These are phyloP conservation scores for Stephanodiscus minutulus DNA, from an alignment of 108 stramenopile genomes.

Conservation along the genomic window DNA sequence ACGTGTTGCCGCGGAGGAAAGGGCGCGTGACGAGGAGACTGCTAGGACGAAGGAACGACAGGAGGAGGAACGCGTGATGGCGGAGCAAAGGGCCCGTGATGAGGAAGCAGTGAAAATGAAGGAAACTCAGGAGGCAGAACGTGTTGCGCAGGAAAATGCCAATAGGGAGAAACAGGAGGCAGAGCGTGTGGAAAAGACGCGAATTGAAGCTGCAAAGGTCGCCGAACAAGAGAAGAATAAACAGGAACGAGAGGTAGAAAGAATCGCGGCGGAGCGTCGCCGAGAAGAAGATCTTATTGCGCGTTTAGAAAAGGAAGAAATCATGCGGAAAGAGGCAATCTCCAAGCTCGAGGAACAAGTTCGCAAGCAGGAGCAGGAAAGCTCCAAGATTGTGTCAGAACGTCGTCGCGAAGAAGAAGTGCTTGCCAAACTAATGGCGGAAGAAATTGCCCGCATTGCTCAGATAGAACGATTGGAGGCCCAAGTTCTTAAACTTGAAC, in stretches of 20 bases:
- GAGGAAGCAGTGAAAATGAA: slow-evolving; percentile 1
- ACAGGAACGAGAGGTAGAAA: slow-evolving; percentile 3
- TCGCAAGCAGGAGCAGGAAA: slow-evolving; percentile 7
- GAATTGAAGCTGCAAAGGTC: neutral
- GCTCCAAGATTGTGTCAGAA: neutral
- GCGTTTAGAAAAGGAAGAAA: slow-evolving; percentile 3
- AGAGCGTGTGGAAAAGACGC: neutral
- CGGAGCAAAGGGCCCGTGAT: slow-evolving; percentile 1
- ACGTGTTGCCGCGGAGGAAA: too few relatives aligned
- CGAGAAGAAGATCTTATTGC: neutral
- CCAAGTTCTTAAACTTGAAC: slow-evolving; percentile 7
- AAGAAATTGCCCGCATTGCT: slow-evolving; percentile 1
- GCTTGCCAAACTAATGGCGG: neutral
- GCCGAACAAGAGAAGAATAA: slow-evolving; percentile 10
- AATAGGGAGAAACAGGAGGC: neutral
- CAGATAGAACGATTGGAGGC: slow-evolving; percentile 4
- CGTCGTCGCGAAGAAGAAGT: slow-evolving; percentile 10
- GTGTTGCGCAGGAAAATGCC: neutral
- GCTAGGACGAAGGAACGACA: too few relatives aligned
- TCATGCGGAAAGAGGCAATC: neutral
- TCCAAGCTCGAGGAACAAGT: slow-evolving; percentile 4
- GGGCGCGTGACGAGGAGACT: too few relatives aligned
- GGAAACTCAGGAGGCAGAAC: slow-evolving; percentile 1
- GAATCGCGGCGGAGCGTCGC: slow-evolving; percentile 1
- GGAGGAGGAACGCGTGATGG: too few relatives aligned